phyloP scores from a whole-genome alignment of 371 early-diverging fungal genomes.

The Mortierella sp. region DNA sequence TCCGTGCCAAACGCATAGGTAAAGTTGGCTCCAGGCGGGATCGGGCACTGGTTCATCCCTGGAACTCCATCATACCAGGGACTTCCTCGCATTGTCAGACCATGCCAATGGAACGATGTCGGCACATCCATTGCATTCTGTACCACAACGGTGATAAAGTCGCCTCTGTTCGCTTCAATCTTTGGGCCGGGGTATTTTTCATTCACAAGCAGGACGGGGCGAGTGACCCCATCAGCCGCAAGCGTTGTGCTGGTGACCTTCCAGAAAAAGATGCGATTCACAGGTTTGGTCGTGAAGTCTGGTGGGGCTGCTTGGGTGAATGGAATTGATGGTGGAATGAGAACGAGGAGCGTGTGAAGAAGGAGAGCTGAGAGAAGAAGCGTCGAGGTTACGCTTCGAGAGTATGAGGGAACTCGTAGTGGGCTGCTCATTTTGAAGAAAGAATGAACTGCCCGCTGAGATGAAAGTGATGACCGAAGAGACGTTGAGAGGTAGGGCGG shows the following conservation, averaged over 20 bases:
- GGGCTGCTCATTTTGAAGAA: too few relatives aligned
- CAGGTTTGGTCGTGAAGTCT: constrained; percentile 35
- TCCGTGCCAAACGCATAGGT: constrained; percentile 59
- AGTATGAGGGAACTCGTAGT: too few relatives aligned
- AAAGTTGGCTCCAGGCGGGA: constrained; percentile 60
- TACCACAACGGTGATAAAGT: constrained; percentile 44
- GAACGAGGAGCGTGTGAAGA: background rate
- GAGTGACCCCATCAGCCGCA: constrained; percentile 48
- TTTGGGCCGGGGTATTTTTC: constrained; percentile 55
- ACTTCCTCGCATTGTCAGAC: constrained; percentile 74
- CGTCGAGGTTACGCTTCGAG: too few relatives aligned
- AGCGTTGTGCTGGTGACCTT: constrained; percentile 42
- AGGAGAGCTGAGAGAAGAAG: too few relatives aligned
- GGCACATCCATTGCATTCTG: constrained; percentile 52
- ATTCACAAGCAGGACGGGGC: constrained; percentile 52
- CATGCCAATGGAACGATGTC: constrained; percentile 75
- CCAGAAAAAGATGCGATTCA: constrained; percentile 55
- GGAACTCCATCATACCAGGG: constrained; percentile 78
- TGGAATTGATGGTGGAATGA: constrained; percentile 3
- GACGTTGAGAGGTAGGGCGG: background rate
- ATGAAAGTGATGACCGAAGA: background rate
- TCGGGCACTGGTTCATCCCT: constrained; percentile 63
- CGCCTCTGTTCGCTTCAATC: constrained; percentile 55
- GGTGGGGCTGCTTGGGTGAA: constrained; percentile 37
- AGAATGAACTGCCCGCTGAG: too few relatives aligned